Evolutionary conservation across 768 basidiomycete species (phyloP).

Genomic region (Coprinopsis strossmayeri): DNA sequence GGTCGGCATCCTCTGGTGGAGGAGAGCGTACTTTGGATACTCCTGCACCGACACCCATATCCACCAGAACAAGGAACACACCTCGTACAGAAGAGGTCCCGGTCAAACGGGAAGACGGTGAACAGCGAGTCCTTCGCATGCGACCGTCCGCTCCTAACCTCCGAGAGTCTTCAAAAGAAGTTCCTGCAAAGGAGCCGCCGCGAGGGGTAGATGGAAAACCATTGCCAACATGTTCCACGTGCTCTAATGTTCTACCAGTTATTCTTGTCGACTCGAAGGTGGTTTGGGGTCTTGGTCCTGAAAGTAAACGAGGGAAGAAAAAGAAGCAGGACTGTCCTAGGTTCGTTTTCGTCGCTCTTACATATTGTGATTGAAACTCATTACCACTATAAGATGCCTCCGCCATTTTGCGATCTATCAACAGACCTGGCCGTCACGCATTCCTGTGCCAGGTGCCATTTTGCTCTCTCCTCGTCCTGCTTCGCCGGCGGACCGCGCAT

Average conservation of each 20-base stretch:
- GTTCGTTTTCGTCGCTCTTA: conserved; percentile 32
- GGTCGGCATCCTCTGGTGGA: conserved; percentile 24
- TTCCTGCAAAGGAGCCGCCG: conserved; percentile 34
- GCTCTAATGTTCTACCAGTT: conserved; percentile 64
- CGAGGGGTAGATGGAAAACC: conserved; percentile 60
- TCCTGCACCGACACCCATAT: conserved; percentile 23
- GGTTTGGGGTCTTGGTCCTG: conserved; percentile 62
- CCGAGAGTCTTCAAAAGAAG: conserved; percentile 30
- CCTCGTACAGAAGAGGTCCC: conserved; percentile 24
- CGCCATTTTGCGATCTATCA: conserved; percentile 77
- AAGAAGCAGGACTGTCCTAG: conserved; percentile 71
- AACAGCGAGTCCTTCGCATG: conserved; percentile 43
- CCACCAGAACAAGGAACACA: conserved; percentile 16
- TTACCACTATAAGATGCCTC: conserved; percentile 49
- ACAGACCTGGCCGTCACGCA: conserved; percentile 62
- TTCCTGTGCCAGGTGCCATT: conserved; percentile 39
- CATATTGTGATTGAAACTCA: not conserved
- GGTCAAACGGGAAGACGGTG: conserved; percentile 47
- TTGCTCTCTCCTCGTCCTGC: conserved; percentile 43
- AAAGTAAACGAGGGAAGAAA: conserved; percentile 48
- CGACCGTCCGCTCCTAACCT: conserved; percentile 34
- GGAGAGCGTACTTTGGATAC: conserved; percentile 31
- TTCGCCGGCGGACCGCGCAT: conserved; percentile 32
- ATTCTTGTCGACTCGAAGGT: conserved; percentile 71
- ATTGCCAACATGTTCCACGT: conserved; percentile 67